Base-by-base conservation (phyloP, 495 filamentous ascomycete genomes). In the Aspergillus ostianus region DNA sequence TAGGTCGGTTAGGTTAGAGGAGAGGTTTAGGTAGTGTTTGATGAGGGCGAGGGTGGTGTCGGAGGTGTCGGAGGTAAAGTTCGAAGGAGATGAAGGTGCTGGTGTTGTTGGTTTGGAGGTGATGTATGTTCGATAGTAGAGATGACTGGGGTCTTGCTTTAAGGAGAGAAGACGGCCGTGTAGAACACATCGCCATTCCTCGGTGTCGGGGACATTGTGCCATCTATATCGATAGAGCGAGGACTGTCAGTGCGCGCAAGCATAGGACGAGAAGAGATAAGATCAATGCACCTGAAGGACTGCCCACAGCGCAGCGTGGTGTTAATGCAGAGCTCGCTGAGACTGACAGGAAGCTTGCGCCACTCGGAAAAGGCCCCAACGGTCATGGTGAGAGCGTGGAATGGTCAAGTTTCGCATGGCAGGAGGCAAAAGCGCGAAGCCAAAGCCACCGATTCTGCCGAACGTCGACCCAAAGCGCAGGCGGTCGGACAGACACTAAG, bases 181-280 rank as follows among this genome's bases (percentile, higher is more conserved):
- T 13, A 99, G 84, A 48, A 90, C 89, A 67, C 91, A 95, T 57
- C 91, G 89, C 94, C 95, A 98, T 83, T 94, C 88, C 65, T 91
- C 83, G 18, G 83, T 82, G 52, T 80, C 79, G 52, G 91, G 70
- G 46, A 77, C 82, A 61, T 91, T 90, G 50, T 88, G 89, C 94
- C 94, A 98, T 78, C 94, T 87, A 53, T 6, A 23, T 17, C 6
- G 50, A 48, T 52, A 19, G 20, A 18, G 27, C 23, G 23, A 26
- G 23, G 23, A 4, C 29, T 46, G 20, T 32, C 12, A 53, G 36
- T 47, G 15, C 32, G 30, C 26, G 26, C 19, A 23, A 18, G 18
- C 27, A 10, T 18, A 26, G 54, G 27, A 17, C 18, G 23, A 8
- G 26, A 15, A 44, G 21, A 27, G 30, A 26, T 6, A 21, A 45